phyloP scores from a whole-genome alignment of 2,329 filamentous ascomycete genomes.

The Talaromyces sp. region DNA sequence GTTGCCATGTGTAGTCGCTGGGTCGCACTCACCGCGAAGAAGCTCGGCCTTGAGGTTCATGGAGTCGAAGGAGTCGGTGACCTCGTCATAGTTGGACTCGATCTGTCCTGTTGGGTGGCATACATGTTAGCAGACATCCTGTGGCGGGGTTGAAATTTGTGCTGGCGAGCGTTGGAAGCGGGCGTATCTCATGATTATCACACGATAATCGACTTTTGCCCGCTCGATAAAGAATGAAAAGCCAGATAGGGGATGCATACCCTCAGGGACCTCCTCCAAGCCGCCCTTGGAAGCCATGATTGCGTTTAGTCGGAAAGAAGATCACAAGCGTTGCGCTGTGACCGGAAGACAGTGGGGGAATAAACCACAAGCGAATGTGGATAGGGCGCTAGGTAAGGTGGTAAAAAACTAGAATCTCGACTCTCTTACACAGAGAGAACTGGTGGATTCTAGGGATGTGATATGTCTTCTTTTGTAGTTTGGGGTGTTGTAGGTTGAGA shows the following conservation, averaged over 20 bases:
- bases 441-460: constrained; percentile 22
- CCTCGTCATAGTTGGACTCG: constrained; percentile 99
- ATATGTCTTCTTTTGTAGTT: constrained; percentile 13
- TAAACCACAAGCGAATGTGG: constrained; percentile 29
- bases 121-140: constrained; percentile 12
- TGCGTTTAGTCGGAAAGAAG: constrained; percentile 57
- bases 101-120: constrained; percentile 71
- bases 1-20: constrained; percentile 11
- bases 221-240: neutral
- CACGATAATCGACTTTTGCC: neutral
- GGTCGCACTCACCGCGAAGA: constrained; percentile 68
- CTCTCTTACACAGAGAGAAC: constrained; percentile 30
- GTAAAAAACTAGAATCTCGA: constrained; percentile 29
- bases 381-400: constrained; percentile 18
- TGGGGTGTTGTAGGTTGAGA: constrained; percentile 18
- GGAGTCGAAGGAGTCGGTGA: constrained; percentile 96
- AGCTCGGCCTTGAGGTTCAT: constrained; percentile 98
- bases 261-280: constrained; percentile 95
- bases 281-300: constrained; percentile 98
- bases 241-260: constrained; percentile 53
- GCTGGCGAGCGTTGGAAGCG: neutral
- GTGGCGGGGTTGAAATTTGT: neutral
- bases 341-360: constrained; percentile 47
- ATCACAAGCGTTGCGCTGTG: constrained; percentile 75
- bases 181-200: neutral